Conservation (phyloP, 805 yeast genomes). For the Candida fluviatilis region DNA sequence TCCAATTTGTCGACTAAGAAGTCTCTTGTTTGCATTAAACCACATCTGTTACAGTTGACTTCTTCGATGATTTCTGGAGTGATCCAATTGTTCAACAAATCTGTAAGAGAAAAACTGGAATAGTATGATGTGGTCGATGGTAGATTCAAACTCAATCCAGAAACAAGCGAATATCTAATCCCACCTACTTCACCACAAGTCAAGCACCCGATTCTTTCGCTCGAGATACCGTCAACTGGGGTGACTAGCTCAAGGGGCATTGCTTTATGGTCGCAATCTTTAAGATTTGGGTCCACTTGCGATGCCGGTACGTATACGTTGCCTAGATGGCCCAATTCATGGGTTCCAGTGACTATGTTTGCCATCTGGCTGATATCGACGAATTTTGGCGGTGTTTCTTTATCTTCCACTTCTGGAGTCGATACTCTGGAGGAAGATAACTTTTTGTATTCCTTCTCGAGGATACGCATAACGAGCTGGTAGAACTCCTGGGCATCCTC, state of each 20-base stretch:
- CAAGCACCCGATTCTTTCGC: constrained; percentile 87
- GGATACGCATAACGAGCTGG: constrained; percentile 65
- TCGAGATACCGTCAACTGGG: constrained; percentile 88
- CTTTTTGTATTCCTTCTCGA: constrained; percentile 55
- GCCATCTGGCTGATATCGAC: constrained; percentile 19
- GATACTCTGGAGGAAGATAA: constrained; percentile 17
- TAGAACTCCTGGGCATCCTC: constrained; percentile 97
- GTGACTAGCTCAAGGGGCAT: constrained; percentile 61
- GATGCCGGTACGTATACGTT: constrained; percentile 66
- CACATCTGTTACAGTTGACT: constrained; percentile 93
- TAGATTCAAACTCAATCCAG: constrained; percentile 68
- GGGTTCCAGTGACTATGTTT: constrained; percentile 32
- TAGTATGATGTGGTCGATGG: constrained; percentile 41
- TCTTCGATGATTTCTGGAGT: constrained; percentile 85
- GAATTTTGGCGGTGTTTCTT: constrained; percentile 12
- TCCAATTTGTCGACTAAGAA: constrained; percentile 41
- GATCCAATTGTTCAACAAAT: constrained; percentile 61
- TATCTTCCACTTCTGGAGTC: constrained; percentile 19
- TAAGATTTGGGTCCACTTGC: constrained; percentile 71
- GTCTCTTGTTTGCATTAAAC: constrained; percentile 57
- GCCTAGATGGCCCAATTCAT: constrained; percentile 55
- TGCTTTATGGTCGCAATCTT: constrained; percentile 39
- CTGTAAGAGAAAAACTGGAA: constrained; percentile 38
- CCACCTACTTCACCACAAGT: constrained; percentile 94
- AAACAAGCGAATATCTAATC: constrained; percentile 71